A percentile compares a stretch with the other conserved stretches of the same genome.
Conservation (phyloP, 306 rosid species). For the Dicorynia guianensis region DNA sequence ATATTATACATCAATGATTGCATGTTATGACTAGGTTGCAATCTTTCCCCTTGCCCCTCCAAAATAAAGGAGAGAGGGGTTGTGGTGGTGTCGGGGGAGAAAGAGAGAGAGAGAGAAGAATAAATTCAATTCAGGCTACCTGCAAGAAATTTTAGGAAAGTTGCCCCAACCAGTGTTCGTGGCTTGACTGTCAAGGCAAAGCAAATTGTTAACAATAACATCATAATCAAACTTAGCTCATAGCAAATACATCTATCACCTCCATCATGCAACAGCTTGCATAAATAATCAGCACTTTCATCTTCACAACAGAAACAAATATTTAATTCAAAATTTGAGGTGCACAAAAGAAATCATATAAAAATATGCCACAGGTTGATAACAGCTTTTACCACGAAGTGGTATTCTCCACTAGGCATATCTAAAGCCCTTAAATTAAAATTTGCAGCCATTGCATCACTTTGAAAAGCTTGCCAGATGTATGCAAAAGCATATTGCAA, state of each 20-base stretch:
- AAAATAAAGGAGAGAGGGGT: no score
- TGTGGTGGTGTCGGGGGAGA: no score
- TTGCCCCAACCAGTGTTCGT: slow-evolving; percentile 89
- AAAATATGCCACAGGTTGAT: background rate
- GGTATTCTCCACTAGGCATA: background rate
- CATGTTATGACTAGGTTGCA: slow-evolving; percentile 12
- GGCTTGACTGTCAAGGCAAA: slow-evolving; percentile 82
- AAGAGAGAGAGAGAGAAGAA: background rate
- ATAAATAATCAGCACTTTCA: slow-evolving; percentile 22
- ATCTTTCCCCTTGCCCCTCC: slow-evolving; percentile 6
- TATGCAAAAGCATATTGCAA: slow-evolving; percentile 15
- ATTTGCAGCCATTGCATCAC: background rate
- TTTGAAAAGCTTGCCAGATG: background rate
- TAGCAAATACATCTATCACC: slow-evolving; percentile 19
- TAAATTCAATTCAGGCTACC: slow-evolving; percentile 51
- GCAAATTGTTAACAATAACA: slow-evolving; percentile 40
- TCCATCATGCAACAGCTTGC: slow-evolving; percentile 23
- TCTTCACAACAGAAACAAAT: slow-evolving; percentile 11
- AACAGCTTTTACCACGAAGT: background rate
- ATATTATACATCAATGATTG: slow-evolving; percentile 1
- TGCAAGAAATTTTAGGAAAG: slow-evolving; percentile 87
- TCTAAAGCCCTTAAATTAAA: slow-evolving; percentile 22
- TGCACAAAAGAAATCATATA: no score
- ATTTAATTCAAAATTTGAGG: slow-evolving; percentile 1
- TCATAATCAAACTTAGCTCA: slow-evolving; percentile 37